Evolutionary conservation across 306 rosid species (phyloP).

Genomic region (Acacia confusa): DNA sequence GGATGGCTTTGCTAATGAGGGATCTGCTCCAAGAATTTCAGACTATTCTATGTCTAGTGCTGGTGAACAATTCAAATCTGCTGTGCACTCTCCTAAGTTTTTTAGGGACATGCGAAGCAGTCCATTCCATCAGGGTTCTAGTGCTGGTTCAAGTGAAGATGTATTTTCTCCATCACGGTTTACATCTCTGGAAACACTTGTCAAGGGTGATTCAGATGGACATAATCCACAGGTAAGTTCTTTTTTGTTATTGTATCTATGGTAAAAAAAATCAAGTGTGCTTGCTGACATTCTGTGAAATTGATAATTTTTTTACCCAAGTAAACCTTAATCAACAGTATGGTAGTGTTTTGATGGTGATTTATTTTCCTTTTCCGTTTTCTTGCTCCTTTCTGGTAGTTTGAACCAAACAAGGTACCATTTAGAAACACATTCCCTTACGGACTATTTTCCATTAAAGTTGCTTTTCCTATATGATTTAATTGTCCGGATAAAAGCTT

Average conservation of each 20-base stretch:
- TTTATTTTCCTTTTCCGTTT: neutral
- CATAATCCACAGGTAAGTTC: slow-evolving; percentile 50
- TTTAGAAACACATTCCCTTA: neutral
- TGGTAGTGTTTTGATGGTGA: neutral
- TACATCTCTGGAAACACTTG: slow-evolving; percentile 42
- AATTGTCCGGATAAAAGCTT: neutral
- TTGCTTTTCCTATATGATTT: neutral
- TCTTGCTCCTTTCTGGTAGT: neutral
- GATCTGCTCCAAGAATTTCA: slow-evolving; percentile 67
- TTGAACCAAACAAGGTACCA: neutral
- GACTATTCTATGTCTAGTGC: slow-evolving; percentile 79
- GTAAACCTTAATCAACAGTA: slow-evolving; percentile 1
- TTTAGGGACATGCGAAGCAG: slow-evolving; percentile 55
- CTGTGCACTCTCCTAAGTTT: slow-evolving; percentile 64
- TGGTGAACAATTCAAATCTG: slow-evolving; percentile 68
- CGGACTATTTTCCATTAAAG: neutral
- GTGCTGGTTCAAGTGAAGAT: slow-evolving; percentile 59
- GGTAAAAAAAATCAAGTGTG: neutral
- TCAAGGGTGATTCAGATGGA: slow-evolving; percentile 46
- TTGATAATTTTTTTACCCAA: neutral
- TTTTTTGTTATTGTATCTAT: slow-evolving; percentile 26
- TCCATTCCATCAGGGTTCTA: slow-evolving; percentile 49
- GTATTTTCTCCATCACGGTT: slow-evolving; percentile 41
- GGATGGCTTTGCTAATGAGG: slow-evolving; percentile 79
- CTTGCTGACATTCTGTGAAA: slow-evolving; percentile 4